Percentiles rank a stretch among this genome's conserved stretches.
Evolutionary conservation across 192 early-diverging fungal species (phyloP).

Genomic region (Thoreauomyces humboldtii): DNA sequence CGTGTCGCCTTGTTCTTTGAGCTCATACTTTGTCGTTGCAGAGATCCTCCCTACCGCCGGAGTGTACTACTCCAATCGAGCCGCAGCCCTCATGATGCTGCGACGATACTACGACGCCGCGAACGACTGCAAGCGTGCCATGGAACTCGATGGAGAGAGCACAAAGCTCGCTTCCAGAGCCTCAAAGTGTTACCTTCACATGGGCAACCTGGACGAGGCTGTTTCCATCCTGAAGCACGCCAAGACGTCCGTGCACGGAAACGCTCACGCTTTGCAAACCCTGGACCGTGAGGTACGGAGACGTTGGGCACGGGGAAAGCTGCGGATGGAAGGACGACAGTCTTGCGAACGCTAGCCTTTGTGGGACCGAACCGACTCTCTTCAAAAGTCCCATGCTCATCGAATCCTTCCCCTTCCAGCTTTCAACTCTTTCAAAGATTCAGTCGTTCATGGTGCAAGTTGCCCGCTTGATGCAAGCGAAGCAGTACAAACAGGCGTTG

Average conservation of each 20-base stretch:
- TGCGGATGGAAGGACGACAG: too few relatives aligned
- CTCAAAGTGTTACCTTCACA: conserved; percentile 68
- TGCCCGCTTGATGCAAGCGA: neutral
- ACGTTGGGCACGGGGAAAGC: too few relatives aligned
- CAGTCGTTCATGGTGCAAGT: conserved; percentile 18
- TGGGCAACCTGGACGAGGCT: conserved; percentile 69
- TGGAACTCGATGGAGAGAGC: conserved; percentile 57
- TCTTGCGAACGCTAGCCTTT: too few relatives aligned
- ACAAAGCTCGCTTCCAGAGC: conserved; percentile 67
- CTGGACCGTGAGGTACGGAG: conserved; percentile 16
- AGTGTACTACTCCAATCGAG: conserved; percentile 75
- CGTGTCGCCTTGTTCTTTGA: neutral
- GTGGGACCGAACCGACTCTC: too few relatives aligned
- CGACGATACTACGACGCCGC: conserved; percentile 58
- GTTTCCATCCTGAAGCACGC: conserved; percentile 8
- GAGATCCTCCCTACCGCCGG: conserved; percentile 58
- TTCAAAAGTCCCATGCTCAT: too few relatives aligned
- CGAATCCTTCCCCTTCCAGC: too few relatives aligned
- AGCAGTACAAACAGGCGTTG: conserved; percentile 24
- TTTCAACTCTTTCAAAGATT: conserved; percentile 18
- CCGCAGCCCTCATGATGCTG: conserved; percentile 73
- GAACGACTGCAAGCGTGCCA: conserved; percentile 60
- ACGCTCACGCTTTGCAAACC: neutral
- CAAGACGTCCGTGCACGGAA: conserved; percentile 29
- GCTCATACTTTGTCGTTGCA: neutral